Percentiles rank a stretch among this genome's conserved stretches.
Evolutionary conservation across 805 yeast genomes (phyloP).

Genomic region (Pichia thaimueangensis): DNA sequence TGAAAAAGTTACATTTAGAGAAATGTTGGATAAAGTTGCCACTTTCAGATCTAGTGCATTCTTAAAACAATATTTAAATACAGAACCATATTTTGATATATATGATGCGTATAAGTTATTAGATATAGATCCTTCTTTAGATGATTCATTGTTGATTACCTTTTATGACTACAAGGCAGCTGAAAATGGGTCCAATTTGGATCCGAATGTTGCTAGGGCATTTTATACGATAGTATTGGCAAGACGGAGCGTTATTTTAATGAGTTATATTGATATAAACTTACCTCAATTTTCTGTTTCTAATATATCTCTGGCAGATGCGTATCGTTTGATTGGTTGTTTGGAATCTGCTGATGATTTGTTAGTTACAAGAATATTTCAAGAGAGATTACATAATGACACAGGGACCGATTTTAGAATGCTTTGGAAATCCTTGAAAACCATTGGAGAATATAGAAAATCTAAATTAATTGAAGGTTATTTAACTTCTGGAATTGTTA

Average conservation of each 20-base stretch:
- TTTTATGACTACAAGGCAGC: slow-evolving; percentile 62
- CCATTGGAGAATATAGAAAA: slow-evolving; percentile 47
- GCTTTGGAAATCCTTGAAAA: slow-evolving; percentile 51
- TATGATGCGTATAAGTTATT: slow-evolving; percentile 46
- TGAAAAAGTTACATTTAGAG: slow-evolving; percentile 30
- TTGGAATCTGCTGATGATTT: slow-evolving; percentile 50
- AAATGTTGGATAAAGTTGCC: slow-evolving; percentile 35
- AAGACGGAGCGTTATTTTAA: slow-evolving; percentile 50
- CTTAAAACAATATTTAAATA: slow-evolving; percentile 34
- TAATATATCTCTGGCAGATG: slow-evolving; percentile 29
- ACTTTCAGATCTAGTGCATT: slow-evolving; percentile 31
- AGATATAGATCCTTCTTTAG: slow-evolving; percentile 46
- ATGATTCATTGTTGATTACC: slow-evolving; percentile 67
- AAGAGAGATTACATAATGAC: slow-evolving; percentile 36
- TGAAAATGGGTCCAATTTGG: slow-evolving; percentile 40
- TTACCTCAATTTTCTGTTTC: slow-evolving; percentile 28
- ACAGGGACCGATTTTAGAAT: slow-evolving; percentile 43
- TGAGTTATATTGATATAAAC: slow-evolving; percentile 46
- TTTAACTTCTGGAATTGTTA: slow-evolving; percentile 56
- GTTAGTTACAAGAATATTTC: slow-evolving; percentile 47
- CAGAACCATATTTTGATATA: slow-evolving; percentile 42
- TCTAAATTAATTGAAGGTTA: slow-evolving; percentile 52
- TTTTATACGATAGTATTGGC: slow-evolving; percentile 54
- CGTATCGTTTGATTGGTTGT: slow-evolving; percentile 44
- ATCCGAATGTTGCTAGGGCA: slow-evolving; percentile 44